phyloP scores from a whole-genome alignment of 192 early-diverging fungal genomes.

The Coemansia sp. region DNA sequence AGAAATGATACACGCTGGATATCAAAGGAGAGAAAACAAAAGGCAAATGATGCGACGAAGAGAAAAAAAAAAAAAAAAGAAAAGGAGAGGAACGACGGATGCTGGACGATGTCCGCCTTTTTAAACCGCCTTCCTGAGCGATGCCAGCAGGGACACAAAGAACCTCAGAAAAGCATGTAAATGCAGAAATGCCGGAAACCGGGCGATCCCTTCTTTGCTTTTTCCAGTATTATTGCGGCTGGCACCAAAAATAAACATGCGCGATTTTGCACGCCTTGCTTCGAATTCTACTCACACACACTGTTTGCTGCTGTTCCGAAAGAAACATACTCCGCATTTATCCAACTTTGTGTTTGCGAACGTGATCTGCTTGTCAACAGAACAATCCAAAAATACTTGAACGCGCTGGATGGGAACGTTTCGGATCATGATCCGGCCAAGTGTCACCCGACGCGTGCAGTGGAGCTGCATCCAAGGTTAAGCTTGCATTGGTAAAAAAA shows the following conservation, averaged over 20 bases:
- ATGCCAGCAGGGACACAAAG: too few species aligned
- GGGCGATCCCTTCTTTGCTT: neutral
- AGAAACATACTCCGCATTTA: neutral
- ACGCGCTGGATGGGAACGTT: neutral
- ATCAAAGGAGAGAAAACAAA: conserved; percentile 13
- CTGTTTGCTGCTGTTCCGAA: neutral
- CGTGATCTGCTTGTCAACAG: neutral
- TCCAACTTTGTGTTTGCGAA: neutral
- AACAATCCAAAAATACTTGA: neutral
- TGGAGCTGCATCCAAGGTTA: neutral
- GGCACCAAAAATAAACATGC: neutral
- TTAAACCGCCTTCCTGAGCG: neutral
- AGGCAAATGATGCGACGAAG: neutral
- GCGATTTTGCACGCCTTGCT: neutral
- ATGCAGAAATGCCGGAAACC: neutral
- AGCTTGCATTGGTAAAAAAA: too few species aligned
- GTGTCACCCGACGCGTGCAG: neutral
- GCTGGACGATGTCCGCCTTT: neutral
- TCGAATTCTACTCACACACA: neutral
- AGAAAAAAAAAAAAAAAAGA: neutral
- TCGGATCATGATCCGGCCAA: neutral
- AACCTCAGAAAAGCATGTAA: too few species aligned
- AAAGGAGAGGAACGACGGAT: neutral
- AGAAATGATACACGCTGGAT: conserved; percentile 5
- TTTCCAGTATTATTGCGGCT: neutral